A percentile compares a stretch with the other conserved stretches of the same genome.
These are phyloP conservation scores for Coniella lustricola DNA, from an alignment of 2,329 filamentous ascomycete genomes.

Conservation along the genomic window DNA sequence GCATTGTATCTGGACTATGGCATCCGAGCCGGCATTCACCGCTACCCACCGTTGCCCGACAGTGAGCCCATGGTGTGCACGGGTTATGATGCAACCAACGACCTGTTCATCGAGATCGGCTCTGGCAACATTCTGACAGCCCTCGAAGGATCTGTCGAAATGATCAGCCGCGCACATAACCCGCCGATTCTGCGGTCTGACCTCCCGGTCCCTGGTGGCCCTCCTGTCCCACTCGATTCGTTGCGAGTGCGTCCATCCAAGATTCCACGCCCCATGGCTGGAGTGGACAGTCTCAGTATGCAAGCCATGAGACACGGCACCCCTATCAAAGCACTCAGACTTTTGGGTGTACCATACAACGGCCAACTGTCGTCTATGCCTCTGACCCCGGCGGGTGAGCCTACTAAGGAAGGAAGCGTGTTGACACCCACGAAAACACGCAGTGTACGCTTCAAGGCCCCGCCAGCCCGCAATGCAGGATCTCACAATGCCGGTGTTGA, in stretches of 20 bases:
- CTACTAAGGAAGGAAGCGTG: neutral
- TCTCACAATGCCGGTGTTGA: neutral
- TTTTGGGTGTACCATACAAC: conserved; percentile 5
- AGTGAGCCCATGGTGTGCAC: conserved; percentile 14
- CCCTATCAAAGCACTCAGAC: conserved; percentile 9
- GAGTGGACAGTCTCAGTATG: conserved; percentile 2
- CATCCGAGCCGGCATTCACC: conserved; percentile 9
- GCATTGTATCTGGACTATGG: conserved; percentile 14
- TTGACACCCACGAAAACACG: conserved; percentile 3
- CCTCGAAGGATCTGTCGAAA: neutral
- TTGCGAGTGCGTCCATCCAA: conserved; percentile 1
- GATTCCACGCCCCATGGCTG: conserved; percentile 3
- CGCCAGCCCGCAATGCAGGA: neutral
- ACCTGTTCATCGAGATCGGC: conserved; percentile 11
- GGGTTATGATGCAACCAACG: conserved; percentile 6
- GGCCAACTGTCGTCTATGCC: neutral
- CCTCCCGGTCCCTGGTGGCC: neutral
- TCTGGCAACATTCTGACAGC: conserved; percentile 13
- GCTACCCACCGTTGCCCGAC: conserved; percentile 13
- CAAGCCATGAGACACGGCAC: conserved; percentile 8
- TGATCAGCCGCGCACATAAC: neutral
- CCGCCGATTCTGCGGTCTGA: neutral
- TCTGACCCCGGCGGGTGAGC: neutral
- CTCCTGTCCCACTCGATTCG: neutral
- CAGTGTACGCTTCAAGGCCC: neutral